A percentile compares a stretch with the other conserved stretches of the same genome.
These are phyloP conservation scores for Leishmania tarentolae DNA, from an alignment of 208 protist genomes.

Conservation along the genomic window DNA sequence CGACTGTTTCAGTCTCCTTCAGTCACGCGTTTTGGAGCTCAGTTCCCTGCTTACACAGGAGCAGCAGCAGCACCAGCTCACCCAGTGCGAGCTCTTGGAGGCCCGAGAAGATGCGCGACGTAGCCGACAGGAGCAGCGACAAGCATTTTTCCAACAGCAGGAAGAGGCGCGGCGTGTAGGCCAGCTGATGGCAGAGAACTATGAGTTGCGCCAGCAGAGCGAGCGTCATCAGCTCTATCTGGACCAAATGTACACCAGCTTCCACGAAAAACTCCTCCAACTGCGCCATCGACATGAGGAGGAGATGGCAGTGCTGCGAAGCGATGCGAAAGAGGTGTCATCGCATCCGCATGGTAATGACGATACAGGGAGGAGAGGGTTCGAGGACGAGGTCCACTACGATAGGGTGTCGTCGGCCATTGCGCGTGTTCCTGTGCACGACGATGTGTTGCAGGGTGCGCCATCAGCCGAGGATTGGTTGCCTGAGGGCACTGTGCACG, in stretches of 20 bases:
- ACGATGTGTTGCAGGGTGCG: neutral
- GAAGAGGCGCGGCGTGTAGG: conserved; percentile 30
- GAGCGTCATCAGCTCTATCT: conserved; percentile 29
- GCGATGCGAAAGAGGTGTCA: no score
- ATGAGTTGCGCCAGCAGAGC: conserved; percentile 26
- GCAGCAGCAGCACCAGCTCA: conserved; percentile 34
- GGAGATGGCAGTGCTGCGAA: conserved; percentile 23
- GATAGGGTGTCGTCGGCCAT: neutral
- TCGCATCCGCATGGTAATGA: neutral
- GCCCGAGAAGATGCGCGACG: conserved; percentile 31
- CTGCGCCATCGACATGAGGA: conserved; percentile 19
- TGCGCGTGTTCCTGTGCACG: neutral
- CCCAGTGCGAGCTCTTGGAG: conserved; percentile 26
- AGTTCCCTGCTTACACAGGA: conserved; percentile 25
- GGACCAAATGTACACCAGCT: conserved; percentile 22
- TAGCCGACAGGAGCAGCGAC: conserved; percentile 31
- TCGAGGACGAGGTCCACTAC: neutral
- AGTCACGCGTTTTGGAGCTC: conserved; percentile 32
- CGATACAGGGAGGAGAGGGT: neutral
- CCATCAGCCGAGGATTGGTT: conserved; percentile 1
- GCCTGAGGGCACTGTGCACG: neutral
- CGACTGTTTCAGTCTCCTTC: conserved; percentile 34
- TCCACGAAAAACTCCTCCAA: conserved; percentile 21
- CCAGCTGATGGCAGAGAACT: conserved; percentile 29
- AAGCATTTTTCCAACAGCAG: conserved; percentile 30